Base-by-base conservation (phyloP, 2,329 filamentous ascomycete species). In the Uncinocarpus reesii region DNA sequence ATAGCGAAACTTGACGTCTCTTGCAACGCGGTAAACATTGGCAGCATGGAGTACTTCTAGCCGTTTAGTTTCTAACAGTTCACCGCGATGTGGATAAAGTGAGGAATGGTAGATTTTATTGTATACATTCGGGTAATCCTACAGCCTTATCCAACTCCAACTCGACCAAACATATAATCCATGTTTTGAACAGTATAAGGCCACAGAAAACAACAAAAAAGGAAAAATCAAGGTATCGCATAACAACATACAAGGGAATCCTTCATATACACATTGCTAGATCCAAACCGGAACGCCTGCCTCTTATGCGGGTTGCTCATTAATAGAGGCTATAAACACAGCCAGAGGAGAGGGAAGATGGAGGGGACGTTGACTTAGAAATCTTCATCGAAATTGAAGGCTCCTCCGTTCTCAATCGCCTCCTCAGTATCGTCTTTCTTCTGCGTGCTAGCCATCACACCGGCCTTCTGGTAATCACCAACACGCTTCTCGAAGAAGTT, bases 401-500 rank as follows among this genome's bases (percentile, higher is more conserved):
- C 87, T 55, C 86, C 85, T 50, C 68, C 57, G 40, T 61, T 61
- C 37, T 61, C 63, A 43, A 57, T 57, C 28, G 60, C 52, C 52
- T 66, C 58, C 48, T 66, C 72, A 54, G 72, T 65, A 8, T 71
- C 65, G n/a, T 72, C 69, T 67, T 84, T 82, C 70, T 84, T 83
- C 75, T 88, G 88, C 60, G 83, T 85, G 73, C 85, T 89, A 62
- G 83, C 83, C 87, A 98, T 94, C 69, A 98, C 90, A 75, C 92
- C 92, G 31, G 92, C 89, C 79, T 98, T 98, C 74, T 98, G 92
- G 80, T 98, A 98, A 65, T 98, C 92, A 67, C 84, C 92, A 50
- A 98, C 92, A 60, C 92, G 87, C 85, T 98, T 98, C 84, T 98
- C 92, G 68, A 98, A 98, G 80, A 98, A 98, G 81, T 98, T 98